Evolutionary conservation across 176 grass and related monocot species (phyloP).

Genomic region (Carex parvula): DNA sequence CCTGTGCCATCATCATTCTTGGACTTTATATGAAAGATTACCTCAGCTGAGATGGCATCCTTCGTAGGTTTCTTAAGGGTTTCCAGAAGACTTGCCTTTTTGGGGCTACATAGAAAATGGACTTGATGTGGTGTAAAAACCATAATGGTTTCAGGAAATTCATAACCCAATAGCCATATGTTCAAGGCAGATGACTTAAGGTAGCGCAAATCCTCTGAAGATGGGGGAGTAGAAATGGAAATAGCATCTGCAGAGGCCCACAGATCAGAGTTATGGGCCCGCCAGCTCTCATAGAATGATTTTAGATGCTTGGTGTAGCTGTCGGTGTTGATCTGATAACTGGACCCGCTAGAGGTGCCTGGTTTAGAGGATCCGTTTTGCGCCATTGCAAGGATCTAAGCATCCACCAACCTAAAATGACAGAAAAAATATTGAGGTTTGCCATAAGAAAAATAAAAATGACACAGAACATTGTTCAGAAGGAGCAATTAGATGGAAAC

Average conservation of each 20-base stretch:
- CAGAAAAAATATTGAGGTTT: neutral
- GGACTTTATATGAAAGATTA: slow-evolving; percentile 71
- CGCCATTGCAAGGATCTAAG: slow-evolving; percentile 10
- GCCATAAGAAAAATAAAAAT: neutral
- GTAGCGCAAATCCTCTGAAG: slow-evolving; percentile 81
- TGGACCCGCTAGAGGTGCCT: neutral
- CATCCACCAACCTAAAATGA: slow-evolving; percentile 5
- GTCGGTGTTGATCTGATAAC: slow-evolving; percentile 48
- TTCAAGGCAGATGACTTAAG: slow-evolving; percentile 73
- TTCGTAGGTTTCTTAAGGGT: slow-evolving; percentile 63
- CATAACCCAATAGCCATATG: slow-evolving; percentile 82
- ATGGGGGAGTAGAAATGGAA: slow-evolving; percentile 61
- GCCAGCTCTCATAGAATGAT: slow-evolving; percentile 66
- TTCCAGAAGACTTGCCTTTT: slow-evolving; percentile 66
- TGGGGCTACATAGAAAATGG: slow-evolving; percentile 73
- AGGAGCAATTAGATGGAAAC: neutral
- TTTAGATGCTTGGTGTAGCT: slow-evolving; percentile 61
- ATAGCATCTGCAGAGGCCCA: slow-evolving; percentile 73
- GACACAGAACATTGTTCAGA: neutral
- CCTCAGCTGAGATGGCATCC: slow-evolving; percentile 60
- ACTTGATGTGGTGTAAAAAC: slow-evolving; percentile 69
- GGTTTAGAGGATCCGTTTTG: slow-evolving; percentile 21
- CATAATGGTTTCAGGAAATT: slow-evolving; percentile 94
- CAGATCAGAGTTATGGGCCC: slow-evolving; percentile 45
- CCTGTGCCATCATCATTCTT: slow-evolving; percentile 64